Base-by-base conservation (phyloP, 2,329 filamentous ascomycete species). In the Diaporthe sp. region DNA sequence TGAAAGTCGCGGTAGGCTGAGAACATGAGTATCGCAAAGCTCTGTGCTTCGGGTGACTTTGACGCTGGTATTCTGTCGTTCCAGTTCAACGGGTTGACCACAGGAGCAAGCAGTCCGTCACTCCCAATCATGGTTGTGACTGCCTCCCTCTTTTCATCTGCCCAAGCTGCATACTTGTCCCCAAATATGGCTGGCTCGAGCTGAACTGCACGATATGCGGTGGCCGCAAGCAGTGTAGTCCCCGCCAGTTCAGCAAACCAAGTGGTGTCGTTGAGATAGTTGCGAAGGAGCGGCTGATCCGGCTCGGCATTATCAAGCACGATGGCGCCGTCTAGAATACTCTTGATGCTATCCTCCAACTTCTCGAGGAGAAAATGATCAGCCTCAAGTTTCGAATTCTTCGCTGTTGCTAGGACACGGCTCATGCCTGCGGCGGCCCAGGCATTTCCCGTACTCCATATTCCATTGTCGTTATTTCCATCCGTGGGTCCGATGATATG, bases 381-480 rank as follows among this genome's bases (percentile, higher is more conserved):
- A 2, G 61, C 42, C 42, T 37, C 17, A 4, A 67, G 13, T 37
- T 15, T 34, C 20, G 61, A 49, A 15, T 51, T 15, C 20, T 13
- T 47, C 13, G 61, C 28, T 5, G 44, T 67, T 12, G 61, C 61
- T 3, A 51, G 28, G 22, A 67, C 61, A 17, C 61, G 28, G 44
- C 61, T 67, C 61, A 67, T 67, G 6, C 61, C 44, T 12, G 61
- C 44, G 4, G 61, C 61, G 3, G 61, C 61, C 61, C 44, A 51
- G 1, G 61, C 44, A 31, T 67, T 67, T 8, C 61, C 61, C 0
- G 44, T 37, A 7, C 61, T 67, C 61, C 44, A 67, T 15, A 67
- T 67, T 5, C 44, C 61, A 17, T 34, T 0, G 31, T 67, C 44
- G 17, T 67, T 67, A 4, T 37, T 49, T 2, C 61, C 44, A 7